Conservation (phyloP, 2,329 filamentous ascomycete species). For the Diaporthe sp. region DNA sequence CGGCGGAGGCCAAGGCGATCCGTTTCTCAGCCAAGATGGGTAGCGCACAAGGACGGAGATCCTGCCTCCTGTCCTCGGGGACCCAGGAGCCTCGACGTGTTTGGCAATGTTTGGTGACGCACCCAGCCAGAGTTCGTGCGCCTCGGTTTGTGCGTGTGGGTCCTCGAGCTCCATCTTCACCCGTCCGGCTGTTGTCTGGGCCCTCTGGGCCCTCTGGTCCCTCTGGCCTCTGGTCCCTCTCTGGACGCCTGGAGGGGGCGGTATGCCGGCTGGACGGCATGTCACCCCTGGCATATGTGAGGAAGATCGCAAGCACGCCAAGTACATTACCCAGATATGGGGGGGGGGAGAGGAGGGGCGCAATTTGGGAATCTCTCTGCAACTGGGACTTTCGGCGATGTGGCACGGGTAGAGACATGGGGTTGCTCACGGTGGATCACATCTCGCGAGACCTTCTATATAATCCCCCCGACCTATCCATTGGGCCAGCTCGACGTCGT, state of each 20-base stretch:
- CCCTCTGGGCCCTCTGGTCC: neutral
- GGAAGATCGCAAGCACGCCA: slow-evolving; percentile 17
- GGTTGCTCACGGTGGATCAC: slow-evolving; percentile 6
- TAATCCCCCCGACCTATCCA: slow-evolving; percentile 20
- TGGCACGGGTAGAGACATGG: slow-evolving; percentile 20
- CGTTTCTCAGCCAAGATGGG: slow-evolving; percentile 28
- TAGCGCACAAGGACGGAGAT: slow-evolving; percentile 1
- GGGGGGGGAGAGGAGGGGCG: neutral
- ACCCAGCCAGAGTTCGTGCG: slow-evolving; percentile 5
- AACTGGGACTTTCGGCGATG: slow-evolving; percentile 1
- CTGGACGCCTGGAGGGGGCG: slow-evolving; percentile 5
- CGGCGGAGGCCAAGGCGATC: slow-evolving; percentile 28
- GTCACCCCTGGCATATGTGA: slow-evolving; percentile 24
- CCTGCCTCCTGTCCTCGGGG: slow-evolving; percentile 4
- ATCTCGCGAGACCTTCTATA: slow-evolving; percentile 19
- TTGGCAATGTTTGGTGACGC: slow-evolving; percentile 19
- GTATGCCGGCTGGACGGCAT: slow-evolving; percentile 22
- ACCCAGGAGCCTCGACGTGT: slow-evolving; percentile 7
- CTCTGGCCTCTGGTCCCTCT: neutral
- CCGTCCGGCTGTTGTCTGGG: slow-evolving; percentile 18
- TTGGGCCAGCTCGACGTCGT: slow-evolving; percentile 20
- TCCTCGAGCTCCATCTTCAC: slow-evolving; percentile 19
- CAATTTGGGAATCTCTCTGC: slow-evolving; percentile 21
- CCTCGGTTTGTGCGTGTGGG: neutral
- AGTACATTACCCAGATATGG: slow-evolving; percentile 18